These are phyloP conservation scores for Solanum pennellii DNA, from an alignment of 257 asterid genomes.

Conservation along the genomic window DNA sequence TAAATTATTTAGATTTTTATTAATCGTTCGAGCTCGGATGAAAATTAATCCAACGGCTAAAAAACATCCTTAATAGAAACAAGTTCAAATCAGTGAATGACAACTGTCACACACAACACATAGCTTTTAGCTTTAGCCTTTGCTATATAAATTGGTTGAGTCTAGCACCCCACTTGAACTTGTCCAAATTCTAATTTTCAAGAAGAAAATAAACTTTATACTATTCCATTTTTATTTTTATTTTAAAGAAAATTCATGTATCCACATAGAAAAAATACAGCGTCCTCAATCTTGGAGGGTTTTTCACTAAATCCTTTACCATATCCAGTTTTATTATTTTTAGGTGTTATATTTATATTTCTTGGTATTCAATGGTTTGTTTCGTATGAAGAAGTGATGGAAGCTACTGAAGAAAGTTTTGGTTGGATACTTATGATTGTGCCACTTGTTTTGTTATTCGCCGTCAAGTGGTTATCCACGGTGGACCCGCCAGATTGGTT, in stretches of 20 bases:
- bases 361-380: constrained; percentile 80
- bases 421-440: constrained; percentile 66
- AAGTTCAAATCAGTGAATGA: background rate
- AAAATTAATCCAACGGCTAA: background rate
- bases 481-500: constrained; percentile 28
- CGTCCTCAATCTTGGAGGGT: constrained; percentile 33
- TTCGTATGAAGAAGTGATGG: constrained; percentile 57
- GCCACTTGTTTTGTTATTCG: constrained; percentile 48
- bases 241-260: background rate
- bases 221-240: no score
- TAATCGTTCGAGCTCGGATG: no score
- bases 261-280: constrained; percentile 26
- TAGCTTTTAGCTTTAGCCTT: background rate
- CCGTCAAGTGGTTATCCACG: constrained; percentile 41
- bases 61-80: background rate
- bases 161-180: background rate
- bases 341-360: constrained; percentile 51
- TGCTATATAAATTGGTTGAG: background rate
- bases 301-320: constrained; percentile 65
- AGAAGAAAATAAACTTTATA: background rate
- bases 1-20: background rate
- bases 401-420: constrained; percentile 60
- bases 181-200: background rate
- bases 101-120: background rate
- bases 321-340: constrained; percentile 57